Evolutionary conservation across 129 eudicot species (phyloP).

Genomic region (Chrysanthemum seticuspe): DNA sequence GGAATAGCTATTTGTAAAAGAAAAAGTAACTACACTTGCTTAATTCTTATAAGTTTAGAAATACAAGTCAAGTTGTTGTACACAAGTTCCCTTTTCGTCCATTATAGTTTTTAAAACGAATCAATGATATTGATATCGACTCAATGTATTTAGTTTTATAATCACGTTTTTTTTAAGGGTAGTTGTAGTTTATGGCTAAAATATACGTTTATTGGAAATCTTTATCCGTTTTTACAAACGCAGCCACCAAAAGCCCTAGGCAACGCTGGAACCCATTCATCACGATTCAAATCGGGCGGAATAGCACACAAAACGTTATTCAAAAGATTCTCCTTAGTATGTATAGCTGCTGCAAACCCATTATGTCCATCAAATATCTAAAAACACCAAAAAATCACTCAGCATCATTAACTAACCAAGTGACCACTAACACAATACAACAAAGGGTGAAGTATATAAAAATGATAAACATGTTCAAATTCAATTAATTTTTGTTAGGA

Average conservation of each 20-base stretch:
- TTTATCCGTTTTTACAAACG: slow-evolving; percentile 96
- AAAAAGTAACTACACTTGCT: too few relatives aligned
- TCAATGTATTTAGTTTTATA: too few relatives aligned
- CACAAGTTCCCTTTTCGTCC: too few relatives aligned
- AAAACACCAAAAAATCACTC: slow-evolving; percentile 22
- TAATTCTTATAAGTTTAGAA: too few relatives aligned
- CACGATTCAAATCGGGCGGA: slow-evolving; percentile 78
- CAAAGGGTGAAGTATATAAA: neutral
- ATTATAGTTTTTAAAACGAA: too few relatives aligned
- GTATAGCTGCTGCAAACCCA: slow-evolving; percentile 92
- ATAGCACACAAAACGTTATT: slow-evolving; percentile 75
- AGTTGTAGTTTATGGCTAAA: too few relatives aligned
- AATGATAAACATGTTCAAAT: neutral
- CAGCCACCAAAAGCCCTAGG: slow-evolving; percentile 96
- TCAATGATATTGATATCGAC: too few relatives aligned
- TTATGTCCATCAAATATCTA: slow-evolving; percentile 99
- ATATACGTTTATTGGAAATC: slow-evolving; percentile 62
- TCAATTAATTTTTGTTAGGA: too few relatives aligned
- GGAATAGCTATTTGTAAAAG: too few relatives aligned
- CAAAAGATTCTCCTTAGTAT: slow-evolving; percentile 82
- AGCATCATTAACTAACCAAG: neutral
- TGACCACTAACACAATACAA: neutral
- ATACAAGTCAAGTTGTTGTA: too few relatives aligned
- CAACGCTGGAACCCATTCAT: slow-evolving; percentile 81
- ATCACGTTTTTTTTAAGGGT: too few relatives aligned